Evolutionary conservation across 1,139 yeast genomes (phyloP).

Genomic region (Pichia sp.): DNA sequence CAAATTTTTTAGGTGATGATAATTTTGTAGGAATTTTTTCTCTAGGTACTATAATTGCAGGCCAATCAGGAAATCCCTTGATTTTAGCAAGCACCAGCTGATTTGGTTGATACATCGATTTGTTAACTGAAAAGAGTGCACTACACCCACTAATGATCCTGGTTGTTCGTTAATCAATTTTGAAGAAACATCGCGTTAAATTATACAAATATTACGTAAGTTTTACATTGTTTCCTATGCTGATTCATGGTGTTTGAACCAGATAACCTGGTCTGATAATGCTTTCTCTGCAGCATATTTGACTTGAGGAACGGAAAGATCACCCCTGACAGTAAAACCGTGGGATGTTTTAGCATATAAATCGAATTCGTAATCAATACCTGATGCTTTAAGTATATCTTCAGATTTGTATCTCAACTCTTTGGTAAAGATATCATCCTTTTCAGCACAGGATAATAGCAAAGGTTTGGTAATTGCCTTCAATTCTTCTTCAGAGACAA

Average conservation of each 20-base stretch:
- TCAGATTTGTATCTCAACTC: conserved; percentile 61
- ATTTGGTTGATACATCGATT: conserved; percentile 13
- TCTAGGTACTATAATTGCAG: conserved; percentile 66
- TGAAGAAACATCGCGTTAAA: background rate
- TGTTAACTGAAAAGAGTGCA: background rate
- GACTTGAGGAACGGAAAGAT: conserved; percentile 44
- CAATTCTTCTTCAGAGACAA: conserved; percentile 58
- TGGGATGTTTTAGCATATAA: conserved; percentile 58
- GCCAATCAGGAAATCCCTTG: conserved; percentile 79
- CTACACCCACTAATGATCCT: background rate
- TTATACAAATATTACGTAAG: background rate
- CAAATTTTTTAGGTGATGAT: conserved; percentile 44
- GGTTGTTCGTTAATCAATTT: background rate
- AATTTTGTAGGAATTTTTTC: conserved; percentile 51
- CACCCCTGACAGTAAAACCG: conserved; percentile 79
- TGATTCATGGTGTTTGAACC: conserved; percentile 35
- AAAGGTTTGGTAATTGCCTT: conserved; percentile 53
- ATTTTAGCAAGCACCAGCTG: conserved; percentile 61
- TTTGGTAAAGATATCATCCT: conserved; percentile 52
- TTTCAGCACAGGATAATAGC: conserved; percentile 65
- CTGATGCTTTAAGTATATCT: conserved; percentile 42
- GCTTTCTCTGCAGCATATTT: conserved; percentile 68
- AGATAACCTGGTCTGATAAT: conserved; percentile 50
- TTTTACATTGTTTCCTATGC: background rate
- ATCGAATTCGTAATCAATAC: conserved; percentile 48